Evolutionary conservation across 192 early-diverging fungal species (phyloP).

Genomic region (Haplosporangium gracile): DNA sequence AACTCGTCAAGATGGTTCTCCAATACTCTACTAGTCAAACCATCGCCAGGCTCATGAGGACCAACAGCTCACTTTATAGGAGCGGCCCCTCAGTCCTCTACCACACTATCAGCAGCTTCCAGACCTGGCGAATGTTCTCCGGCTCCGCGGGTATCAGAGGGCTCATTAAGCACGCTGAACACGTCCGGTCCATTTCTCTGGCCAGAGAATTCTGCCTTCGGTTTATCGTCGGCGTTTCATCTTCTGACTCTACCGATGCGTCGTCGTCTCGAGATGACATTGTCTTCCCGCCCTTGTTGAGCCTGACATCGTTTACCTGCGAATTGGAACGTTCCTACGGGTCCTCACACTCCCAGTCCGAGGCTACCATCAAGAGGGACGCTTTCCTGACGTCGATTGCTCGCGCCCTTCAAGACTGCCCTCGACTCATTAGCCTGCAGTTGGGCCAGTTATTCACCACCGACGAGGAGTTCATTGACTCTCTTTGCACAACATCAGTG

Average conservation of each 20-base stretch:
- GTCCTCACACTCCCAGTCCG: not conserved
- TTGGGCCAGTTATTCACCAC: not conserved
- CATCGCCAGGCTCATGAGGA: not conserved
- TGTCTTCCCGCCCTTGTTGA: not conserved
- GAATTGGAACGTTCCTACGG: not conserved
- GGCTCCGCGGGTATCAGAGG: not conserved
- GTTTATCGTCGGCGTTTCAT: not conserved
- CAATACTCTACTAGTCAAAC: not conserved
- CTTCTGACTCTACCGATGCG: not conserved
- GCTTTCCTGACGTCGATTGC: not conserved
- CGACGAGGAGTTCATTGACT: not conserved
- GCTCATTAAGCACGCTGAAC: not conserved
- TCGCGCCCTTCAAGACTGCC: not conserved
- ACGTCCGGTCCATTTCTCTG: not conserved
- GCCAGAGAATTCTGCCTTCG: not conserved
- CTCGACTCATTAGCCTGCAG: not conserved
- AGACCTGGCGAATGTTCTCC: not conserved
- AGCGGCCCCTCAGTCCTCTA: not conserved
- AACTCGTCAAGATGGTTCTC: not conserved
- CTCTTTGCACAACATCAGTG: not conserved
- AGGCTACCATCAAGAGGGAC: not conserved
- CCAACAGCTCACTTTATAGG: not conserved
- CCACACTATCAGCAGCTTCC: not conserved
- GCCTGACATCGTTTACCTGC: not conserved
- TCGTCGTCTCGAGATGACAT: too few species aligned